Base-by-base conservation (phyloP, 768 basidiomycete genomes). In the Mycena belliarum region DNA sequence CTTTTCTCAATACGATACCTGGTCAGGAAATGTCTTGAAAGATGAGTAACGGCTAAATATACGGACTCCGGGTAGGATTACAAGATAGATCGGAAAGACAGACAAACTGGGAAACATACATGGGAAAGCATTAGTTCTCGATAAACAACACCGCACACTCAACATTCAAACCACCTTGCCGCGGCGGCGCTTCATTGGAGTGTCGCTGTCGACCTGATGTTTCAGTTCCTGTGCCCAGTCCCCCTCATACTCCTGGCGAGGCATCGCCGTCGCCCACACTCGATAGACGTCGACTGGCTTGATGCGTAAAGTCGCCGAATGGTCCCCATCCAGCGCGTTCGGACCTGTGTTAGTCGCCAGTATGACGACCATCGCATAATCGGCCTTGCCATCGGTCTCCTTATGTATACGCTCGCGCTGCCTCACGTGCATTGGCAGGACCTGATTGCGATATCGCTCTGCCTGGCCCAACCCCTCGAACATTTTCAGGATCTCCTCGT, bases 331-430 rank as follows among this genome's bases (percentile, higher is more conserved):
- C 32, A 50, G 21, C 23, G 48, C 42, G 23, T 57, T 43, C 3
- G 53, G 29, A 1, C 59, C 59, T 5, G 38, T n/a, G 38, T 60
- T 60, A 2, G 15, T 38, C 25, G 45, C 57, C 21, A 57, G 25
- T 8, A 57, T 44, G n/a, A 59, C 14, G 40, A 49, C 46, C 1
- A 18, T 12, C 16, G 44, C 40, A 15, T 41, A 59, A 32, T 50
- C 44, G 4, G 37, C 41, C 2, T 12, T 57, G 57, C 54, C 55
- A 66, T 70, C 68, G 70, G 66, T 72, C 54, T 61, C 68, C 69
- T 51, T 66, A 51, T 8, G 73, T 71, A 49, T 40, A 8, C 21
- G 35, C 33, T 42, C 52, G 15, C 57, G 42, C 16, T 45, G 43
- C 24, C 32, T 15, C 11, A 23, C 15, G 24, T 63, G 53, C 48